Evolutionary conservation across 2,329 filamentous ascomycete genomes (phyloP).

Genomic region (Trichophyton equinum): DNA sequence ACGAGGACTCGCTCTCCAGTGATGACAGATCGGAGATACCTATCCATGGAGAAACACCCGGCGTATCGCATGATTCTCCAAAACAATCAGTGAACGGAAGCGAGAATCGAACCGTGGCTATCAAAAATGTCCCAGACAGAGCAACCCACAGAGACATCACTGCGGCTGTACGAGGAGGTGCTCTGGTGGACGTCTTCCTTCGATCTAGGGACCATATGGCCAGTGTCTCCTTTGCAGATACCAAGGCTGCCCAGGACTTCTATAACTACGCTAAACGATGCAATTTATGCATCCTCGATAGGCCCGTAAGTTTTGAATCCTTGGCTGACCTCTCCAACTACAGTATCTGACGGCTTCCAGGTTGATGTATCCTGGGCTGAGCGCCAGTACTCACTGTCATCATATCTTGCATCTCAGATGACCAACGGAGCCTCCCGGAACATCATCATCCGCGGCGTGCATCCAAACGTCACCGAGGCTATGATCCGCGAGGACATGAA

Average conservation of each 20-base stretch:
- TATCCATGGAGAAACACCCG: conserved; percentile 11
- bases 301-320: conserved; percentile 42
- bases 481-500: conserved; percentile 60
- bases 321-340: neutral
- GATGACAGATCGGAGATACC: conserved; percentile 18
- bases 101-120: conserved; percentile 35
- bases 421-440: conserved; percentile 58
- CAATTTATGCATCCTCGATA: conserved; percentile 56
- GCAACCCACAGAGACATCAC: conserved; percentile 55
- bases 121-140: conserved; percentile 50
- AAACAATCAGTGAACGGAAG: neutral
- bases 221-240: conserved; percentile 57
- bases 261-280: conserved; percentile 50
- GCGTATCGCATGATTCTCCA: conserved; percentile 13
- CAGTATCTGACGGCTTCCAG: conserved; percentile 31
- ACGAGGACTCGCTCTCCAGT: conserved; percentile 16
- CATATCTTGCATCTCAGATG: conserved; percentile 53
- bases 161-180: conserved; percentile 54
- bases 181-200: conserved; percentile 56
- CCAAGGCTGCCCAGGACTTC: conserved; percentile 51
- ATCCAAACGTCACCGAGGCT: conserved; percentile 47
- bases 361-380: conserved; percentile 58
- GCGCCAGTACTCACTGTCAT: conserved; percentile 53
- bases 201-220: conserved; percentile 47
- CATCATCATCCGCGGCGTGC: conserved; percentile 52